Percentiles rank a stretch among this genome's conserved stretches.
Conservation (phyloP, 352 stramenopile genomes). For the Pythium brassicae region DNA sequence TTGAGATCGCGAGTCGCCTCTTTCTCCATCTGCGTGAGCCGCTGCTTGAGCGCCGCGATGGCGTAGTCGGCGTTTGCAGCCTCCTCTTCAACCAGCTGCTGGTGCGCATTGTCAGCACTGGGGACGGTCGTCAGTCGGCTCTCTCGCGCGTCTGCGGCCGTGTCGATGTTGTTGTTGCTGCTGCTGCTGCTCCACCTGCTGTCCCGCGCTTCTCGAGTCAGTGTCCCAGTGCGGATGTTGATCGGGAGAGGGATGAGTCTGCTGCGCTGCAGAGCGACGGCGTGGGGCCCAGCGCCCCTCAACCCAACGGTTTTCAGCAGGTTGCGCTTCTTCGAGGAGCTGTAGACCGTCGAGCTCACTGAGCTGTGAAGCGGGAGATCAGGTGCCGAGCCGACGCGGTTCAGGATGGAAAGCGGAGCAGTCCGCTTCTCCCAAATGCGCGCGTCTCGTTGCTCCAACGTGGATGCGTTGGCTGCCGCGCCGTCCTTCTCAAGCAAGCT, state of each 20-base stretch:
- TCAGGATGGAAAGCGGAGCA: conserved; percentile 34
- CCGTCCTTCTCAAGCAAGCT: conserved; percentile 1
- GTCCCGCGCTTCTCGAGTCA: conserved; percentile 17
- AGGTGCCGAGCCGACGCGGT: conserved; percentile 53
- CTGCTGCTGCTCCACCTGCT: not conserved
- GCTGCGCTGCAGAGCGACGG: conserved; percentile 42
- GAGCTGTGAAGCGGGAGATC: conserved; percentile 57
- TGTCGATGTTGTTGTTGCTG: conserved; percentile 12
- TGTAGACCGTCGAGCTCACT: conserved; percentile 48
- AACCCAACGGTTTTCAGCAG: conserved; percentile 17
- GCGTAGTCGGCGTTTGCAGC: conserved; percentile 31
- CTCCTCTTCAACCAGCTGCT: conserved; percentile 22
- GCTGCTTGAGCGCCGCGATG: conserved; percentile 43
- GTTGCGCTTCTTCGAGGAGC: conserved; percentile 60
- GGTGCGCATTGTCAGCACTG: not conserved
- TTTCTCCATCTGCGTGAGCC: conserved; percentile 39
- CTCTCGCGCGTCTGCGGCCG: conserved; percentile 10
- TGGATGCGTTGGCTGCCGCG: conserved; percentile 1
- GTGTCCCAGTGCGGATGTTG: conserved; percentile 33
- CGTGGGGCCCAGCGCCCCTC: conserved; percentile 31
- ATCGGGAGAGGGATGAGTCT: conserved; percentile 53
- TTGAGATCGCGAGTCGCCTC: conserved; percentile 20
- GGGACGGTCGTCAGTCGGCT: not conserved
- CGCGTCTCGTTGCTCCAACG: not conserved
- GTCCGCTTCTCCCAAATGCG: not conserved